A percentile compares a stretch with the other conserved stretches of the same genome.
Evolutionary conservation across 441 rosid species (phyloP).

Genomic region (Erodium moschatum): DNA sequence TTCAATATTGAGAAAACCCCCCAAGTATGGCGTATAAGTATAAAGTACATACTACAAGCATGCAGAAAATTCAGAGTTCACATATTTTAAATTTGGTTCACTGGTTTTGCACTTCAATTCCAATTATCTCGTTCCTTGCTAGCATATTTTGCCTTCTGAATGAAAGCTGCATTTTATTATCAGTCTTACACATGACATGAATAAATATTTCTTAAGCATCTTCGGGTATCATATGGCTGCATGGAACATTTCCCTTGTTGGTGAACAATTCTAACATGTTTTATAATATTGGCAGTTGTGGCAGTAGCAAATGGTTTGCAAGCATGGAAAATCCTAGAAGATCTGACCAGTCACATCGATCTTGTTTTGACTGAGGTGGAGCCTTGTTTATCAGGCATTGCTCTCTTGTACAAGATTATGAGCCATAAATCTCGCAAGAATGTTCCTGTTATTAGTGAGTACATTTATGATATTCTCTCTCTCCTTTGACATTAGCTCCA

Average conservation of each 20-base stretch:
- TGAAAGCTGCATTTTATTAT: neutral
- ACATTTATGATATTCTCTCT: neutral
- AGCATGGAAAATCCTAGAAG: constrained; percentile 31
- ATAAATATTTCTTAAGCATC: neutral
- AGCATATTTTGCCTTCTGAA: too few species aligned
- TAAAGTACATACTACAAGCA: neutral
- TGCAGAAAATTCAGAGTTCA: too few species aligned
- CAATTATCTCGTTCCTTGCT: too few species aligned
- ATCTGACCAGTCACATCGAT: constrained; percentile 24
- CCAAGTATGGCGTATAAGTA: neutral
- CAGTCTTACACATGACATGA: neutral
- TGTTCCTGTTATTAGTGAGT: constrained; percentile 28
- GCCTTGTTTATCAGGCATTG: constrained; percentile 30
- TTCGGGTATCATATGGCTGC: neutral
- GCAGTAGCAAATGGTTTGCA: constrained; percentile 30
- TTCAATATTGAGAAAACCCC: neutral
- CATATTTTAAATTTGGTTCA: too few species aligned
- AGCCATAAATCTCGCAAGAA: constrained; percentile 28
- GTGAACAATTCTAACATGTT: neutral
- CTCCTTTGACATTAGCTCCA: neutral
- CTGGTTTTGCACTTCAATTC: too few species aligned
- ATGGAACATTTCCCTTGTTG: neutral
- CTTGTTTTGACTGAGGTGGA: constrained; percentile 31
- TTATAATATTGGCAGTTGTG: constrained; percentile 19
- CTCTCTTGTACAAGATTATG: constrained; percentile 26